phyloP scores from a whole-genome alignment of 306 rosid species.

The Leucaena leucocephala region DNA sequence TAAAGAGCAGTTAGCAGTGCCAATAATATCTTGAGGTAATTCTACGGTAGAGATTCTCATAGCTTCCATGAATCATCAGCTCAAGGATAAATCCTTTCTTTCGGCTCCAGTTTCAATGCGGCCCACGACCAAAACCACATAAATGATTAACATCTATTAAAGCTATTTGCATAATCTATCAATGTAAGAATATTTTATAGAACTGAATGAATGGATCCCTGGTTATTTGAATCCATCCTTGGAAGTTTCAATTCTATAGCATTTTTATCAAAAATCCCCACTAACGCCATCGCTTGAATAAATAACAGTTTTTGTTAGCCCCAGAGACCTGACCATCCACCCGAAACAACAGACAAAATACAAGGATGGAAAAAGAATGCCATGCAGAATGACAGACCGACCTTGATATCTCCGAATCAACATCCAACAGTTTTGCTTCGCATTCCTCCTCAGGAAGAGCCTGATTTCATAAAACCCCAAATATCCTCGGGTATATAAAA shows the following conservation, averaged over 20 bases:
- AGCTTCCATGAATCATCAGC: background rate
- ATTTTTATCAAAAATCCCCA: background rate
- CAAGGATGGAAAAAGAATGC: background rate
- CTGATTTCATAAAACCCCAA: background rate
- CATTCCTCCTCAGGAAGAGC: background rate
- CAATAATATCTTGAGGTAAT: background rate
- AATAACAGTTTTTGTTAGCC: background rate
- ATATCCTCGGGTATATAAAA: conserved; percentile 21
- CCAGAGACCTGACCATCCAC: background rate
- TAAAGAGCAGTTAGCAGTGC: background rate
- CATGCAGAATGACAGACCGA: background rate
- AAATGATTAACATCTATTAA: background rate
- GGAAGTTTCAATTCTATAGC: background rate
- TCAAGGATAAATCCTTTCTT: background rate
- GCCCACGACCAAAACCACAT: background rate
- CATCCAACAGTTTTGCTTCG: conserved; percentile 17
- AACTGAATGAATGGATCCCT: background rate
- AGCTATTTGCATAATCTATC: background rate
- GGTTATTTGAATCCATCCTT: background rate
- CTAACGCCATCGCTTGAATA: background rate
- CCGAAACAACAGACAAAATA: background rate
- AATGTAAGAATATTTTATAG: background rate
- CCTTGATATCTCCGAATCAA: conserved; percentile 2
- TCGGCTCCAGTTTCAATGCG: background rate
- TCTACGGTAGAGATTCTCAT: background rate